Evolutionary conservation across 2,329 filamentous ascomycete species (phyloP), one percentile per base, ranked within the genome.

Genomic region (Colletotrichum melonis): DNA sequence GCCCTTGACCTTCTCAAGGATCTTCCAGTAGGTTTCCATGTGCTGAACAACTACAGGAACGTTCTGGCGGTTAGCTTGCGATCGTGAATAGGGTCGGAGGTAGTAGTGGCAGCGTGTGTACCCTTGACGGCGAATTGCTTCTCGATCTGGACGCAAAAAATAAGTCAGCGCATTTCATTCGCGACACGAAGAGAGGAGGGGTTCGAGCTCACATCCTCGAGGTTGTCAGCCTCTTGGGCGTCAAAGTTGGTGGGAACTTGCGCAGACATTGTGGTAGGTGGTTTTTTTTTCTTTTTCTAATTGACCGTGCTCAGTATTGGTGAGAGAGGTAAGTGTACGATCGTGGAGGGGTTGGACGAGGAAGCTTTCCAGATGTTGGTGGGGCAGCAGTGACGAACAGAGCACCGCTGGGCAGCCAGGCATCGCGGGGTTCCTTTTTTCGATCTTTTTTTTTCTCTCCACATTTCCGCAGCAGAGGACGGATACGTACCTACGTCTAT

Each of bases 41-140:
- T 99, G 97, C 84, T 98, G 94, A 49, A 98, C 97, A 64, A 93
- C 95, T 87, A 76, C 30, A 42, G 22, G 1, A 24, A 56, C 28
- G 35, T 26, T 19, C 63, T 38, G 11, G 19, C 14, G 11, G 16
- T 73, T 30, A 73, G 69, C 26, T 26, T 42, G 19, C 26, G 24
- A 8, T 24, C 11, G 28, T 3, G n/a, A 5, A 7, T 9, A 24
- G 19, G 22, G 7, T 19, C 7, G 22, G n/a, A 32, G 24, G 16
- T 19, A 6, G 16, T 5, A 22, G 16, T 9, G 12, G 26, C 5
- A 19, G 5, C 46, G 14, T 32, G 73, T 80, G 58, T 79, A 95
- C 94, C 93, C 88, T 98, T 98, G 79, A 99, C 97, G 35, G 97
- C 97, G 80, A 99, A 99, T 84, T 98, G 97, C 89, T 98, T 98